phyloP scores from a whole-genome alignment of 495 filamentous ascomycete species.

The Podospora anserina region DNA sequence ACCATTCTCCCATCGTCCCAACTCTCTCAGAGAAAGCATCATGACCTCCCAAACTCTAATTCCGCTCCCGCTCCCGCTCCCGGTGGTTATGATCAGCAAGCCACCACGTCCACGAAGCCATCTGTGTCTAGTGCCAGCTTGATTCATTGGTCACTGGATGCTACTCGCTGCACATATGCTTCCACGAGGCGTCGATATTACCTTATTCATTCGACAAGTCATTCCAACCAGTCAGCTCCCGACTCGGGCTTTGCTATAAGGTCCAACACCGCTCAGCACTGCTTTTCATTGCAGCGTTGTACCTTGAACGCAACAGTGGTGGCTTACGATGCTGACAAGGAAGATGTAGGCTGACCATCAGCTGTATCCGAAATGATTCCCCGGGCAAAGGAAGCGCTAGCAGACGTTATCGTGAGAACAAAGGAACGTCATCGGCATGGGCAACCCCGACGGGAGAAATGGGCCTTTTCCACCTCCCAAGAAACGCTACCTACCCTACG shows the following conservation, averaged over 20 bases:
- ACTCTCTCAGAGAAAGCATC: background rate
- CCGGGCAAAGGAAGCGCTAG: background rate
- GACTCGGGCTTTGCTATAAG: background rate
- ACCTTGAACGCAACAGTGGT: background rate
- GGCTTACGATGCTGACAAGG: background rate
- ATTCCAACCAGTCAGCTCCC: background rate
- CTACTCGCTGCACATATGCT: background rate
- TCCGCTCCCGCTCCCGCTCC: too few relatives aligned
- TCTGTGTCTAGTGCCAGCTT: too few relatives aligned
- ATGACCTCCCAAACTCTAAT: background rate
- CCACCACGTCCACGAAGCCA: too few relatives aligned
- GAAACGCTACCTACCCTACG: too few relatives aligned
- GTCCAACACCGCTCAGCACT: too few relatives aligned
- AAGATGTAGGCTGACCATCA: background rate
- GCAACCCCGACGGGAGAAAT: background rate
- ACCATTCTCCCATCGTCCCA: background rate
- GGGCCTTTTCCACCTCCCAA: too few relatives aligned
- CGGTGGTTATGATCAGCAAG: too few relatives aligned
- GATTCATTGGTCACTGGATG: background rate
- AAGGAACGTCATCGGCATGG: background rate
- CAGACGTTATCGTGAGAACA: conserved; percentile 1
- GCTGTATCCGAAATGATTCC: background rate
- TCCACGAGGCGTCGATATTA: conserved; percentile 6
- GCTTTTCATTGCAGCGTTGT: background rate
- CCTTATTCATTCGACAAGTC: background rate